A percentile compares a stretch with the other conserved stretches of the same genome.
Conservation (phyloP, 2,329 filamentous ascomycete genomes). For the Ophiocordyceps sinensis region DNA sequence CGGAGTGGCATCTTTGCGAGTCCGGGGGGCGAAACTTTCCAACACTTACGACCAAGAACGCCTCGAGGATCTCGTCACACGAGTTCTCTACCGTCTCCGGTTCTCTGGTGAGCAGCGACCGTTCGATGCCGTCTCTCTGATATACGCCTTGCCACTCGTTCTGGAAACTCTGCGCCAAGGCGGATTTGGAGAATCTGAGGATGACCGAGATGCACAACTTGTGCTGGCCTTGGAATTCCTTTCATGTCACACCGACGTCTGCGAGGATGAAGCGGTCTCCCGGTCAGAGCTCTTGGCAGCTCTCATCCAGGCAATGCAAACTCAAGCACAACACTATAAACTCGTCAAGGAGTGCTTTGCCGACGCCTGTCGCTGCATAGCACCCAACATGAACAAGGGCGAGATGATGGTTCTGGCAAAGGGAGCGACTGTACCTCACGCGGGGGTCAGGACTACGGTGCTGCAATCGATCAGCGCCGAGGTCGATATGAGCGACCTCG, state of each 20-base stretch:
- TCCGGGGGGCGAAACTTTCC: conserved; percentile 60
- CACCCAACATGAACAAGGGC: conserved; percentile 57
- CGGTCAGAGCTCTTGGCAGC: conserved; percentile 57
- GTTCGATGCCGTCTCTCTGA: conserved; percentile 75
- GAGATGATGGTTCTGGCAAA: conserved; percentile 68
- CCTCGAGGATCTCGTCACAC: conserved; percentile 71
- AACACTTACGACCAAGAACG: conserved; percentile 62
- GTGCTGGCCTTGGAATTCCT: conserved; percentile 80
- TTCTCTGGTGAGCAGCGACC: conserved; percentile 90
- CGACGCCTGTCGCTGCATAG: conserved; percentile 72
- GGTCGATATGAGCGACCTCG: conserved; percentile 76
- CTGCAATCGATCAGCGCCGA: conserved; percentile 84
- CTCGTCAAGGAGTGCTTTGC: conserved; percentile 83
- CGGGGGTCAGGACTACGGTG: conserved; percentile 67
- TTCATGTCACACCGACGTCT: conserved; percentile 74
- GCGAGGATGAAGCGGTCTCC: conserved; percentile 60
- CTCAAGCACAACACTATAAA: conserved; percentile 87
- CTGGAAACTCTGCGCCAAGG: conserved; percentile 66
- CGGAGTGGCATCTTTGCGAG: conserved; percentile 72
- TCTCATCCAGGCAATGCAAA: conserved; percentile 72
- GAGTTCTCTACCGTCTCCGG: conserved; percentile 78
- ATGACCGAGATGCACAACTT: conserved; percentile 80
- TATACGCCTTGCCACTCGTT: conserved; percentile 73
- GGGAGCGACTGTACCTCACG: conserved; percentile 66
- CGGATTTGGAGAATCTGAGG: conserved; percentile 56